These are phyloP conservation scores for Miamiensis avidus DNA, from an alignment of 169 alveolate species.

Conservation along the genomic window DNA sequence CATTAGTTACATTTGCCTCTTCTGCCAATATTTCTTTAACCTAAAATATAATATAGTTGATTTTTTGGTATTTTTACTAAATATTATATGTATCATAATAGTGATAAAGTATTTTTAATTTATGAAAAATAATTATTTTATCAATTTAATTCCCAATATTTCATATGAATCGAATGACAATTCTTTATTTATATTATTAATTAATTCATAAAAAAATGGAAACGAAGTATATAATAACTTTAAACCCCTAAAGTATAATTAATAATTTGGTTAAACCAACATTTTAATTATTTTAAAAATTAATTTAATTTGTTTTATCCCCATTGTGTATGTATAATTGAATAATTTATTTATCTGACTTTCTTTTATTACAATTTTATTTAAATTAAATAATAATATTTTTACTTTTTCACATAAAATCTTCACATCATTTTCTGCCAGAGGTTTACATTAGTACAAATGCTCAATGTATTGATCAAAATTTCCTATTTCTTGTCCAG, in stretches of 20 bases:
- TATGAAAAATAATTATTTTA: too few relatives aligned
- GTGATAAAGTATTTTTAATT: too few relatives aligned
- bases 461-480: constrained; percentile 57
- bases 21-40: constrained; percentile 73
- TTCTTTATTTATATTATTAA: too few relatives aligned
- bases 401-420: constrained; percentile 48
- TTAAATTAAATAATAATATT: not conserved
- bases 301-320: not conserved
- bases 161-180: too few relatives aligned
- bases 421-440: constrained; percentile 64
- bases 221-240: not conserved
- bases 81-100: too few relatives aligned
- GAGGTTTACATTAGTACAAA: constrained; percentile 54
- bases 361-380: too few relatives aligned
- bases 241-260: not conserved
- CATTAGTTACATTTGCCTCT: constrained; percentile 64
- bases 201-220: not conserved
- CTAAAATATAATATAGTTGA: constrained; percentile 29
- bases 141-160: too few relatives aligned
- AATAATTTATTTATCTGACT: too few relatives aligned
- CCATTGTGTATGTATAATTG: too few relatives aligned
- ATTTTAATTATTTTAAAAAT: not conserved
- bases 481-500: constrained; percentile 35
- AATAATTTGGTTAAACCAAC: not conserved
- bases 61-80: not conserved